These are phyloP conservation scores for Calonectria leucothoes DNA, from an alignment of 2,329 filamentous ascomycete species.

Conservation along the genomic window DNA sequence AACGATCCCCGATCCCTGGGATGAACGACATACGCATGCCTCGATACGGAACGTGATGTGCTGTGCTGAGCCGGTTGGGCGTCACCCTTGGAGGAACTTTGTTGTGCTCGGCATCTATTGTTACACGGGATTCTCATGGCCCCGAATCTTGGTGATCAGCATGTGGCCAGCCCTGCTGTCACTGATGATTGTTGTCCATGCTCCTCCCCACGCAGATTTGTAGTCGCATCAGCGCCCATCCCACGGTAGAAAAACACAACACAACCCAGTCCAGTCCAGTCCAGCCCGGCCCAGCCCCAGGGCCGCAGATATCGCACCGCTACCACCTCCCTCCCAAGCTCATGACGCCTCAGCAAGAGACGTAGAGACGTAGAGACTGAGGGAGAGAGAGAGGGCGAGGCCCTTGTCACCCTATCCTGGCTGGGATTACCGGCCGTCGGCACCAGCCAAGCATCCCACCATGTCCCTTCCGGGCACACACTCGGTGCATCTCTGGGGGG, in stretches of 20 bases:
- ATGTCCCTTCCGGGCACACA: not conserved
- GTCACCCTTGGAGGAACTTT: not conserved
- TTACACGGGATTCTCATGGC: not conserved
- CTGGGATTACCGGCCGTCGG: slow-evolving; percentile 7
- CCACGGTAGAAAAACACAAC: not conserved
- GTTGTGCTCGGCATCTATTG: not conserved
- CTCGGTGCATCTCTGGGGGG: not conserved
- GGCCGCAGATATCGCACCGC: not conserved
- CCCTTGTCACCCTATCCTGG: not conserved
- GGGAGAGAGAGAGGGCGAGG: not conserved
- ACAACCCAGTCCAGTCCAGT: not conserved
- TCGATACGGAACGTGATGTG: not conserved
- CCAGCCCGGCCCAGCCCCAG: not conserved
- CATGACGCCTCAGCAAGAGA: no score
- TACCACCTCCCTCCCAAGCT: not conserved
- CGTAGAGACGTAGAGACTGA: no score
- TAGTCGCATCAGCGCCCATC: not conserved
- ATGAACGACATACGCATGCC: not conserved
- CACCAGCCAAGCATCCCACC: not conserved
- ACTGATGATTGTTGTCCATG: not conserved
- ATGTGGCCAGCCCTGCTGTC: not conserved
- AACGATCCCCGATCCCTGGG: slow-evolving; percentile 3
- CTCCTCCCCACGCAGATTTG: not conserved
- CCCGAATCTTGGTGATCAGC: not conserved
- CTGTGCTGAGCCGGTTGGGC: not conserved